phyloP scores from a whole-genome alignment of 345 rosid genomes.

The Corchorus olitorius region DNA sequence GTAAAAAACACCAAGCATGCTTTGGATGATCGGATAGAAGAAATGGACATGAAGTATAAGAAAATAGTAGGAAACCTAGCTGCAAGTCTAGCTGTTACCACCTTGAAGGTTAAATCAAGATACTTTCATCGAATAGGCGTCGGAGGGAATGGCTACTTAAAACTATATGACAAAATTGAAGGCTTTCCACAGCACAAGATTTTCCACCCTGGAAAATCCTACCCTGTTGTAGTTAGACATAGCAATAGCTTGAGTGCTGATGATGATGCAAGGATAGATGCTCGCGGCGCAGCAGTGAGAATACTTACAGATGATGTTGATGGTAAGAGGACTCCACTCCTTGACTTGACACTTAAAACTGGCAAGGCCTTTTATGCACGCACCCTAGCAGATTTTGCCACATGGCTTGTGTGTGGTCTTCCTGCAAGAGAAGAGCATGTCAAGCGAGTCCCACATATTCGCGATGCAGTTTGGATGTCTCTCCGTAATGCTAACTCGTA shows the following conservation, averaged over 20 bases:
- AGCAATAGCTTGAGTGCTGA: slow-evolving; percentile 76
- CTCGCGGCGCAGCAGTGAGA: slow-evolving; percentile 62
- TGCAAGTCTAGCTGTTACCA: slow-evolving; percentile 59
- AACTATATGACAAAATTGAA: slow-evolving; percentile 46
- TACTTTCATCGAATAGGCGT: slow-evolving; percentile 72
- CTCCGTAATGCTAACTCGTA: slow-evolving; percentile 51
- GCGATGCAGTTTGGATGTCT: slow-evolving; percentile 67
- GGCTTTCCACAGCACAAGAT: slow-evolving; percentile 56
- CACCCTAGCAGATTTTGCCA: slow-evolving; percentile 60
- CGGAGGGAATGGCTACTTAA: slow-evolving; percentile 51
- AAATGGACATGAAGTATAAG: slow-evolving; percentile 66
- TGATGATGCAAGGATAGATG: slow-evolving; percentile 74
- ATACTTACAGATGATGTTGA: slow-evolving; percentile 39
- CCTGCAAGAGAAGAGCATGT: slow-evolving; percentile 65
- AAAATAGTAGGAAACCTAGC: slow-evolving; percentile 65
- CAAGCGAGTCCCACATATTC: slow-evolving; percentile 53
- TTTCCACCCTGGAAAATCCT: slow-evolving; percentile 49
- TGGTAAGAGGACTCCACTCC: slow-evolving; percentile 33
- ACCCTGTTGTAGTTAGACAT: slow-evolving; percentile 51
- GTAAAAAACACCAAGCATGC: slow-evolving; percentile 61
- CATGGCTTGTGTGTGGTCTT: slow-evolving; percentile 74
- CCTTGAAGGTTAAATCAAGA: slow-evolving; percentile 64
- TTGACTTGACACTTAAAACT: slow-evolving; percentile 68
- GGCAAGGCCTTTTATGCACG: slow-evolving; percentile 72
- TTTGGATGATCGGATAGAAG: slow-evolving; percentile 71